Evolutionary conservation across 2,329 filamentous ascomycete genomes (phyloP).

Genomic region (Xylaria sp.): DNA sequence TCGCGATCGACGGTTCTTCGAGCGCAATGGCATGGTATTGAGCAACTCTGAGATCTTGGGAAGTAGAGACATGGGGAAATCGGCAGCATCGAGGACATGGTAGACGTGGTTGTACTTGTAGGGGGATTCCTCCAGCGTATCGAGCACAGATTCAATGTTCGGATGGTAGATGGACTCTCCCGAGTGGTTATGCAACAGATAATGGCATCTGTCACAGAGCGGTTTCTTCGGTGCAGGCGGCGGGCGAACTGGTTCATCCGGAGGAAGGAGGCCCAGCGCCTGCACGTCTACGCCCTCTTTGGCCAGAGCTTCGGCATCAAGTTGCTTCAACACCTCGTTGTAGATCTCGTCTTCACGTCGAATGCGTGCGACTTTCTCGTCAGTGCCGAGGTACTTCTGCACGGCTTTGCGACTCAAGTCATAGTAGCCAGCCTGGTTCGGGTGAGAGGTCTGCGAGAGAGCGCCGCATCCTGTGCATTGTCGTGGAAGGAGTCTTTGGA

Average conservation of each 20-base stretch:
- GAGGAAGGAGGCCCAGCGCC: conserved; percentile 32
- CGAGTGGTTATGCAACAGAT: conserved; percentile 67
- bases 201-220: conserved; percentile 83
- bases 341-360: conserved; percentile 44
- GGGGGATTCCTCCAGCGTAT: conserved; percentile 82
- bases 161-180: conserved; percentile 74
- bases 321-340: conserved; percentile 38
- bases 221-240: conserved; percentile 40
- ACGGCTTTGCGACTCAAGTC: conserved; percentile 48
- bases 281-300: conserved; percentile 43
- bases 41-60: conserved; percentile 68
- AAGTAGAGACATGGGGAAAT: conserved; percentile 91
- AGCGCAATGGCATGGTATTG: conserved; percentile 66
- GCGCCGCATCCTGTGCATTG: conserved; percentile 63
- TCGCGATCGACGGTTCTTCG: conserved; percentile 72
- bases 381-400: conserved; percentile 40
- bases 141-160: conserved; percentile 70
- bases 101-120: conserved; percentile 92
- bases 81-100: conserved; percentile 88
- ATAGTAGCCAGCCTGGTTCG: conserved; percentile 53
- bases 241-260: conserved; percentile 10
- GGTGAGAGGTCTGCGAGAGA: conserved; percentile 51
- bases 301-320: conserved; percentile 40
- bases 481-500: conserved; percentile 40
- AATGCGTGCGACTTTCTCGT: conserved; percentile 25